Evolutionary conservation across 1,284 basidiomycete species (phyloP), one percentile per base, ranked within the genome.

Genomic region (Boletus holoroseus): DNA sequence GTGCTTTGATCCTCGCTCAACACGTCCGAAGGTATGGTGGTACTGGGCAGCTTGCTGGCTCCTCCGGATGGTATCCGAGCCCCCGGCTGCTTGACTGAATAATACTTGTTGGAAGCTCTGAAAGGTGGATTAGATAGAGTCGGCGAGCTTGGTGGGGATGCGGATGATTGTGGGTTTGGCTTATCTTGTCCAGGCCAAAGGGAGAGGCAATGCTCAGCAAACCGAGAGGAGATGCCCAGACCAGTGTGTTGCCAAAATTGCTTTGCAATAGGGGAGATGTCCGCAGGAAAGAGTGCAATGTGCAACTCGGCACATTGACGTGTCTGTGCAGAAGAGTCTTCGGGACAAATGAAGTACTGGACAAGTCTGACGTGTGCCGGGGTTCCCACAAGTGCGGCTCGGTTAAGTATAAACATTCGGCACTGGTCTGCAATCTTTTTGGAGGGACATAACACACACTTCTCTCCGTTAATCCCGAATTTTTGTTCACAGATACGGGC

Each of bases 181-280:
- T 63, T 54, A 22, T 76, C 72, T 32, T 50, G 41, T 3, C 45
- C 12, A 3, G 71, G 68, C 7, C 93, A 74, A 60, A 90, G 73
- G 18, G 79, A 73, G 24, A 98, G 76, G 59, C 88, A 93, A 45
- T 83, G 76, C 50, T 95, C 92, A 1, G 94, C 94, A 31, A 88
- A 71, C 18, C 95, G 83, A 55, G 90, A 94, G 1, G 88, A 91
- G 45, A 99, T 86, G 0, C 94, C 94, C 56, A 89, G 75, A 0
- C 95, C 95, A 0, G 89, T 86, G 64, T 98, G 94, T 62, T 98
- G 94, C 94, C 95, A 97, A 68, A 94, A 97, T 64, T 91, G 80
- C 69, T 92, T 97, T 12, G 91, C 93, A 5, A 88, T 65, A 1
- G 78, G 64, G 59, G 82, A 88, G 3, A 77, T 67, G n/a, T 81